A percentile compares a stretch with the other conserved stretches of the same genome.
These are phyloP conservation scores for Avena insularis DNA, from an alignment of 176 grass and related monocot species.

Conservation along the genomic window DNA sequence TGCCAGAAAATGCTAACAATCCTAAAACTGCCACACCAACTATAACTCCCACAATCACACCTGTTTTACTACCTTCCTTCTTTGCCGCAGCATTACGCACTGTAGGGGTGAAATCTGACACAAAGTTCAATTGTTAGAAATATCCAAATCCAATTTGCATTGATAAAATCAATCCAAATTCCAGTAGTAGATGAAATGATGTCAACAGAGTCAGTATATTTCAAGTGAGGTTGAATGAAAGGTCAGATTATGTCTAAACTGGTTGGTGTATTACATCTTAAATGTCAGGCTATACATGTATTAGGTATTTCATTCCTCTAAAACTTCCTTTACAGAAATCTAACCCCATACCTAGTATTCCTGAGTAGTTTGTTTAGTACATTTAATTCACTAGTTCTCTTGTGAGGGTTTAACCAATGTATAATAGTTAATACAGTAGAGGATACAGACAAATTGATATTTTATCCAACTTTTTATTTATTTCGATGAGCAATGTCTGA, in stretches of 20 bases:
- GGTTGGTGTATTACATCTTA: neutral
- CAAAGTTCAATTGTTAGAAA: conserved; percentile 41
- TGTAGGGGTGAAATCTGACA: conserved; percentile 69
- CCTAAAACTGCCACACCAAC: conserved; percentile 57
- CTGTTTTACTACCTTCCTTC: conserved; percentile 47
- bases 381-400: conserved; percentile 18
- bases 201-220: neutral
- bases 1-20: conserved; percentile 44
- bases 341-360: neutral
- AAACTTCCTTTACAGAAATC: too few species aligned
- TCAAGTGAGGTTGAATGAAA: neutral
- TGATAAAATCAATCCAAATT: too few species aligned
- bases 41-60: conserved; percentile 59
- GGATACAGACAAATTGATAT: neutral
- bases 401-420: neutral
- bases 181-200: neutral
- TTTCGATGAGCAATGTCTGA: neutral
- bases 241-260: neutral
- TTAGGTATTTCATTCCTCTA: neutral
- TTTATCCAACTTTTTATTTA: neutral
- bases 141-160: too few species aligned
- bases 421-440: neutral
- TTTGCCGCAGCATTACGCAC: conserved; percentile 41
- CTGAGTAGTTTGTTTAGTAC: neutral
- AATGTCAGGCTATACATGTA: neutral